Base-by-base conservation (phyloP, 2,329 filamentous ascomycete species). In the Stemphylium lycopersici region DNA sequence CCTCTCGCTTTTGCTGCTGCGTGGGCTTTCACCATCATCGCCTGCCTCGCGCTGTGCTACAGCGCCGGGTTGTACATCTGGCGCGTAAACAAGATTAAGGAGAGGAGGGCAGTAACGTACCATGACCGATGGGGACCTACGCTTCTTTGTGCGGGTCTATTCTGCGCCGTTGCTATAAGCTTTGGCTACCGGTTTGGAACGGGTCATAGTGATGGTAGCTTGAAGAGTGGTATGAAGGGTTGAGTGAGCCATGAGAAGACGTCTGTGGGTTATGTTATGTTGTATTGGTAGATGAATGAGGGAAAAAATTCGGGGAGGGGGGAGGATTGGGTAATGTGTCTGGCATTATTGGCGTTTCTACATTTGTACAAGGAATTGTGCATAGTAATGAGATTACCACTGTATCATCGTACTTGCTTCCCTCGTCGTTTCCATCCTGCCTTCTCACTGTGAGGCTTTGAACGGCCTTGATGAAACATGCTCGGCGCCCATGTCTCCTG, bases 61-160 rank as follows among this genome's bases (percentile, higher is more conserved):
- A 90, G 88, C 18, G 87, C 96, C 36, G 84, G 82, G 42, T 85
- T 96, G 48, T 99, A 97, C 73, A 79, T 96, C 18, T 96, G 95
- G 85, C 86, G 95, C 51, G 93, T 95, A 63, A 82, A 85, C 59
- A 91, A 91, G 58, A 98, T 98, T 70, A 85, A 91, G 62, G 87
- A 88, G 65, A 83, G 93, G 47, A 87, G 87, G 59, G 91, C 90
- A n/a, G 91, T 93, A 36, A 89, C 87, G 66, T 99, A 95, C 76
- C 95, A 98, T 74, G 95, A 99, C 74, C 88, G 86, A 64, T 90
- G 87, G 82, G 95, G 95, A 0, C 93, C 95, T 0, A 92, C 83
- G 3, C 78, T 87, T 18, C 81, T 99, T 29, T 96, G 92, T 65
- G 68, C 82, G 7, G 84, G 90, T 2, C 75, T 98, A 48, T 84